phyloP scores from a whole-genome alignment of 2,329 filamentous ascomycete species.

The Alternaria infectoria region DNA sequence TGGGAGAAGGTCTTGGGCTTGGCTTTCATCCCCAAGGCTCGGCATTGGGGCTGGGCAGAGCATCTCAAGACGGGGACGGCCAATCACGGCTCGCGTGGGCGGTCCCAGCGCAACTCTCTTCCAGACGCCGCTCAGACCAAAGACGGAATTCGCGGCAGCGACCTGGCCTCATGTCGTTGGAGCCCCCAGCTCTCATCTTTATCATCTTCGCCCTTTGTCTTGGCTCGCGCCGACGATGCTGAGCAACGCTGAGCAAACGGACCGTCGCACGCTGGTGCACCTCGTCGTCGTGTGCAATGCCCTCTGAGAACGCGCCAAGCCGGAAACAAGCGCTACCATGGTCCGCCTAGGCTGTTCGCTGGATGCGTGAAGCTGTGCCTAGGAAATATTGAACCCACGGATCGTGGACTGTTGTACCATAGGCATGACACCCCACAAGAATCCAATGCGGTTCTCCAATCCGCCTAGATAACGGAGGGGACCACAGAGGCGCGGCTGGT shows the following conservation, averaged over 20 bases:
- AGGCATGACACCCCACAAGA: slow-evolving; percentile 8
- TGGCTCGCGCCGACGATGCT: slow-evolving; percentile 15
- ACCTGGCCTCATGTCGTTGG: slow-evolving; percentile 6
- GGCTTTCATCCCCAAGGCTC: slow-evolving; percentile 37
- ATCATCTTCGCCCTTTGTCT: slow-evolving; percentile 3
- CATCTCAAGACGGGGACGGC: slow-evolving; percentile 18
- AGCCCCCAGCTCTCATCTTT: slow-evolving; percentile 1
- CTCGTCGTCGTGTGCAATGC: slow-evolving; percentile 1
- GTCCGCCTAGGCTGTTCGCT: slow-evolving; percentile 28
- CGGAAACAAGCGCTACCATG: slow-evolving; percentile 14
- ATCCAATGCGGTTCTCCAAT: slow-evolving; percentile 1
- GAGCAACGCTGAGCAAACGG: slow-evolving; percentile 12
- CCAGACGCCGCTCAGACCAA: slow-evolving; percentile 25
- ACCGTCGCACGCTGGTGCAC: neutral
- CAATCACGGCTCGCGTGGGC: slow-evolving; percentile 26
- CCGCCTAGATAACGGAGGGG: slow-evolving; percentile 1
- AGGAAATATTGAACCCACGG: slow-evolving; percentile 8
- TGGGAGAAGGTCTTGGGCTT: slow-evolving; percentile 41
- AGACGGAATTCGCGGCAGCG: slow-evolving; percentile 39
- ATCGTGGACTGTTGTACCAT: slow-evolving; percentile 8
- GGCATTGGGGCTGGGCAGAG: slow-evolving; percentile 30
- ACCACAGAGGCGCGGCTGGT: slow-evolving; percentile 3
- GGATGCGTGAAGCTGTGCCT: slow-evolving; percentile 7
- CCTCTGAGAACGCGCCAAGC: slow-evolving; percentile 2
- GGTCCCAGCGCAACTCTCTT: slow-evolving; percentile 7